These are phyloP conservation scores for Lepidium sativum DNA, from an alignment of 345 rosid species.

Conservation along the genomic window DNA sequence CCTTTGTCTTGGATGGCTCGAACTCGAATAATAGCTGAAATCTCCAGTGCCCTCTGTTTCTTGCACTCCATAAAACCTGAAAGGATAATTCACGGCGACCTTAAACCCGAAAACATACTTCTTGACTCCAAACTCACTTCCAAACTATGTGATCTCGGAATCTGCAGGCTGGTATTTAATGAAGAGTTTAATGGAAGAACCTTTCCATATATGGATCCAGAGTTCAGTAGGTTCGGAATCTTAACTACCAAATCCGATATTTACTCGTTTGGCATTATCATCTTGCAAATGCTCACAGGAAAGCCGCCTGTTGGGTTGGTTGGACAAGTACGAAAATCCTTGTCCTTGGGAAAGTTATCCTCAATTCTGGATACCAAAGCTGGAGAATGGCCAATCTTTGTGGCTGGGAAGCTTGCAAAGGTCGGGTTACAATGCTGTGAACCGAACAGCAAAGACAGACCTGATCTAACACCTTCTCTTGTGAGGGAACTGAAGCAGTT, in stretches of 20 bases:
- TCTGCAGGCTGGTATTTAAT: conserved; percentile 46
- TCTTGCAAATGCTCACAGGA: conserved; percentile 60
- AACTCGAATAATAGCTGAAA: conserved; percentile 48
- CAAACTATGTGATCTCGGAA: conserved; percentile 68
- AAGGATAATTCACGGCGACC: conserved; percentile 62
- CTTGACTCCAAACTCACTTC: conserved; percentile 56
- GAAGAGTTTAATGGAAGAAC: conserved; percentile 38
- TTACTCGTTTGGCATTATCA: conserved; percentile 54
- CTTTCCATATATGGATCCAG: conserved; percentile 64
- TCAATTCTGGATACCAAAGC: conserved; percentile 55
- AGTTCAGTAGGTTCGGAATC: conserved; percentile 44
- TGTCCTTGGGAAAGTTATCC: conserved; percentile 27
- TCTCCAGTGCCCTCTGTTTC: conserved; percentile 66
- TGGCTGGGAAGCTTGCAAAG: conserved; percentile 38
- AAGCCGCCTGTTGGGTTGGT: conserved; percentile 46
- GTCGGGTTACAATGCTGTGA: conserved; percentile 63
- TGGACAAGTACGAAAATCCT: conserved; percentile 41
- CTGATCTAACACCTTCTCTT: conserved; percentile 50
- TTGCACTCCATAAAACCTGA: conserved; percentile 67
- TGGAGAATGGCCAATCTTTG: conserved; percentile 56
- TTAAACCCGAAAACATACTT: conserved; percentile 62
- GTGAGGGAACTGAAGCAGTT: conserved; percentile 62
- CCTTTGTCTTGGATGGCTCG: conserved; percentile 54
- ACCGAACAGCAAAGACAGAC: conserved; percentile 36
- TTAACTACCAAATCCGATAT: conserved; percentile 53